These are phyloP conservation scores for Myxozyma udenii DNA, from an alignment of 805 yeast genomes.

Conservation along the genomic window DNA sequence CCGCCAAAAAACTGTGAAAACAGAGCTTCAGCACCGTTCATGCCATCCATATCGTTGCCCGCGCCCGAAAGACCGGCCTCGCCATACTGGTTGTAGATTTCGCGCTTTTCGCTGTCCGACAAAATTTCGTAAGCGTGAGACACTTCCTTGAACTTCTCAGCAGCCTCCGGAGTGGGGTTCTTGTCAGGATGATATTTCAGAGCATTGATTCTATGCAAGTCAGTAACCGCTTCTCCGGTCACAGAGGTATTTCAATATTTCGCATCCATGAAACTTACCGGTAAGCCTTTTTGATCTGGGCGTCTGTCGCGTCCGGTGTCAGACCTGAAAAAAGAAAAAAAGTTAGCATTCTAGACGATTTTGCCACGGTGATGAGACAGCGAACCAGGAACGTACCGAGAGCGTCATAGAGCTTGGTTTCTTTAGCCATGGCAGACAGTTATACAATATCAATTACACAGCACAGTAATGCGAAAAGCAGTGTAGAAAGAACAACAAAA, in stretches of 20 bases:
- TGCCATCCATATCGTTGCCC: constrained; percentile 67
- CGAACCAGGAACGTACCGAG: constrained; percentile 43
- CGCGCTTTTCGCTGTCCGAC: constrained; percentile 84
- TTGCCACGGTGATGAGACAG: background rate
- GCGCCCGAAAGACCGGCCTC: constrained; percentile 85
- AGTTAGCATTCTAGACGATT: background rate
- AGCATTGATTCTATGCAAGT: constrained; percentile 53
- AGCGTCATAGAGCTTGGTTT: constrained; percentile 61
- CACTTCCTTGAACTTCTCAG: constrained; percentile 92
- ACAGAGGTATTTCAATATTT: too few species aligned
- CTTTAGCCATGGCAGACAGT: constrained; percentile 57
- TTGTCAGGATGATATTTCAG: constrained; percentile 82
- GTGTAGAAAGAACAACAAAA: background rate
- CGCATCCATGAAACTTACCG: too few species aligned
- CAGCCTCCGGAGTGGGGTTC: constrained; percentile 71
- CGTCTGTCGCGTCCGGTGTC: constrained; percentile 49
- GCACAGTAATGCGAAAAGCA: background rate
- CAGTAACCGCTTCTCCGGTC: too few species aligned
- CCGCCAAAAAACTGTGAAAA: constrained; percentile 86
- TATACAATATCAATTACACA: background rate
- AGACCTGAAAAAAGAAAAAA: constrained; percentile 43
- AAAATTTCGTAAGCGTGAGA: constrained; percentile 81
- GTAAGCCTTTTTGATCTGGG: constrained; percentile 74
- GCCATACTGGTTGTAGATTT: constrained; percentile 83
- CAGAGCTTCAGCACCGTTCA: constrained; percentile 66